A percentile compares a stretch with the other conserved stretches of the same genome.
Conservation (phyloP, 495 filamentous ascomycete genomes). For the Penicillium mononematosum region DNA sequence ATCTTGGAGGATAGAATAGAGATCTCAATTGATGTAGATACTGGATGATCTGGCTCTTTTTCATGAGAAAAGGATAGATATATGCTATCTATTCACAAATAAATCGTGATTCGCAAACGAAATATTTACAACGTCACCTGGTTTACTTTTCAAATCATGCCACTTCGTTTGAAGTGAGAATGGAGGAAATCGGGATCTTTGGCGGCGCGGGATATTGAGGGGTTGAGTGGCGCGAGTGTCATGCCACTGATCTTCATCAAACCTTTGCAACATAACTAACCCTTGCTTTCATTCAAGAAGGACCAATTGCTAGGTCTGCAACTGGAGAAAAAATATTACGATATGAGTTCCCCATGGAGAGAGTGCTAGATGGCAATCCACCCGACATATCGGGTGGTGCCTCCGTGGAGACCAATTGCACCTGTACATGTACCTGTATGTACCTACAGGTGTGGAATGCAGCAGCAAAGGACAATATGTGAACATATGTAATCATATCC, state of each 20-base stretch:
- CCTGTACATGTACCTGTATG: background rate
- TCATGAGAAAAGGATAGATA: background rate
- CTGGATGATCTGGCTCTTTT: background rate
- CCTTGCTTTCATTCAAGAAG: too few species aligned
- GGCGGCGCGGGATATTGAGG: constrained; percentile 1
- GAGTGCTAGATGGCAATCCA: background rate
- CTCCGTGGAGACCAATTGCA: background rate
- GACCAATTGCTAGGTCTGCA: too few species aligned
- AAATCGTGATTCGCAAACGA: background rate
- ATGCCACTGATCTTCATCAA: constrained; percentile 4
- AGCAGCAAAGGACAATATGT: background rate
- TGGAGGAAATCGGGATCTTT: constrained; percentile 4
- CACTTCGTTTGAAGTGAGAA: background rate
- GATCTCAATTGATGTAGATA: background rate
- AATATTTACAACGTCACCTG: constrained; percentile 6
- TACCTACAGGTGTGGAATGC: background rate
- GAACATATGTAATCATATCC: too few species aligned
- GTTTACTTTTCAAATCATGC: constrained; percentile 3
- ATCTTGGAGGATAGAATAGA: background rate
- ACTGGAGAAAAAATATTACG: too few species aligned
- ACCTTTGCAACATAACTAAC: background rate
- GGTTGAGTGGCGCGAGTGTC: constrained; percentile 6
- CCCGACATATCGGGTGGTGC: background rate
- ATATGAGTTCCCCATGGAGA: too few species aligned
- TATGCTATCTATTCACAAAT: background rate